Conservation (phyloP, 2,329 filamentous ascomycete genomes). For the Aspergillus felis region DNA sequence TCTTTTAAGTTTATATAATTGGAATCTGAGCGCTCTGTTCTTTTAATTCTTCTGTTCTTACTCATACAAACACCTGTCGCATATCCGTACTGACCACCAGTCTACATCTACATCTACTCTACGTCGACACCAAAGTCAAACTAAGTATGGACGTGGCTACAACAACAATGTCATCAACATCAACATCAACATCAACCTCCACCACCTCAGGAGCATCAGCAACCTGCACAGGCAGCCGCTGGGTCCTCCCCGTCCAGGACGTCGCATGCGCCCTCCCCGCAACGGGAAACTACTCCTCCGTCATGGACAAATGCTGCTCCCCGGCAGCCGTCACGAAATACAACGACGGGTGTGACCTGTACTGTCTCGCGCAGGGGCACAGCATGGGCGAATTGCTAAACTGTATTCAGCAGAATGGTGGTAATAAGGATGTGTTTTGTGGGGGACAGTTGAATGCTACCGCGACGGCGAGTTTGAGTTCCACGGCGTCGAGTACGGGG, state of each 20-base stretch:
- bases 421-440: slow-evolving; percentile 44
- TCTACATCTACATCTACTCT: too few relatives aligned
- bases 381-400: slow-evolving; percentile 30
- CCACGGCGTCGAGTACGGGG: slow-evolving; percentile 2
- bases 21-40: background rate
- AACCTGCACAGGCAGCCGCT: slow-evolving; percentile 30
- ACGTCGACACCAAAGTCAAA: too few relatives aligned
- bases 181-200: too few relatives aligned
- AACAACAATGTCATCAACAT: too few relatives aligned
- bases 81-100: too few relatives aligned
- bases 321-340: slow-evolving; percentile 44
- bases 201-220: too few relatives aligned
- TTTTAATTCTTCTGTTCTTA: background rate
- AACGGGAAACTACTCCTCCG: slow-evolving; percentile 39
- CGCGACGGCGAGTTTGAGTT: slow-evolving; percentile 30
- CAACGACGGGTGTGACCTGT: slow-evolving; percentile 48
- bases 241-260: slow-evolving; percentile 44
- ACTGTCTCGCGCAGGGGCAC: slow-evolving; percentile 47
- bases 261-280: slow-evolving; percentile 44
- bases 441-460: slow-evolving; percentile 35
- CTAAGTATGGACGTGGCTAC: too few relatives aligned
- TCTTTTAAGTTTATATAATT: too few relatives aligned
- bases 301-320: slow-evolving; percentile 47
- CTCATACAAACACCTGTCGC: too few relatives aligned
- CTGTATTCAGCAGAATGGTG: slow-evolving; percentile 42